Evolutionary conservation across 768 basidiomycete species (phyloP).

Genomic region (Tricholoma terreum): DNA sequence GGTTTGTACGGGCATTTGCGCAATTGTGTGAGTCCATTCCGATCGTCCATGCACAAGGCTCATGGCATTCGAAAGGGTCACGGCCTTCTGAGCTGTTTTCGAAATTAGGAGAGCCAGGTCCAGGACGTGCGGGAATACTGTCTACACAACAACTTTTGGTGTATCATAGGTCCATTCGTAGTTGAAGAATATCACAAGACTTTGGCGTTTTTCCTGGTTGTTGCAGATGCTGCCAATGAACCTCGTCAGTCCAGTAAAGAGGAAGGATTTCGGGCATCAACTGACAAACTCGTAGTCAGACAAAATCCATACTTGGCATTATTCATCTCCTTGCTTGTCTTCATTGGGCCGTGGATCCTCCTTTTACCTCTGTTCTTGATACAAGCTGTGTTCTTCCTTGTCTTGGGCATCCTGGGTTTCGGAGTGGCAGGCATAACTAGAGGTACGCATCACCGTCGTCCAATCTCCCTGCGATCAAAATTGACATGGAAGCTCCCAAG

Average conservation of each 20-base stretch:
- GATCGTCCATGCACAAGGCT: not conserved
- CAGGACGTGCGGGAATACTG: not conserved
- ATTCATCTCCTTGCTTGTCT: slow-evolving; percentile 12
- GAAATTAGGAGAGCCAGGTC: not conserved
- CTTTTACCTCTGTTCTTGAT: slow-evolving; percentile 20
- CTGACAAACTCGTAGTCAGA: slow-evolving; percentile 10
- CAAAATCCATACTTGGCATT: slow-evolving; percentile 14
- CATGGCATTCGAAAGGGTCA: not conserved
- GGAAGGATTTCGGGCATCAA: not conserved
- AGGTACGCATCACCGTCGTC: slow-evolving; percentile 10
- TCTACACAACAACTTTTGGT: not conserved
- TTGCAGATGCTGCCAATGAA: not conserved
- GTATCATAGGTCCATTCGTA: not conserved
- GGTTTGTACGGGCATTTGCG: not conserved
- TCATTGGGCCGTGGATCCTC: slow-evolving; percentile 23
- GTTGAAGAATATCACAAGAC: not conserved
- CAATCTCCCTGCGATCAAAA: not conserved
- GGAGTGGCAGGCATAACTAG: slow-evolving; percentile 15
- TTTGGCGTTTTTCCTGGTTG: not conserved
- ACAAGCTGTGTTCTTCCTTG: slow-evolving; percentile 12
- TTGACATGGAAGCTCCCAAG: slow-evolving; percentile 6
- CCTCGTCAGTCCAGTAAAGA: slow-evolving; percentile 3
- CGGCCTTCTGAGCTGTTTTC: not conserved
- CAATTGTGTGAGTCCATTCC: not conserved
- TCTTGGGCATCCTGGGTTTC: slow-evolving; percentile 17